A percentile compares a stretch with the other conserved stretches of the same genome.
phyloP scores from a whole-genome alignment of 495 filamentous ascomycete species.

The Zalerion maritima region DNA sequence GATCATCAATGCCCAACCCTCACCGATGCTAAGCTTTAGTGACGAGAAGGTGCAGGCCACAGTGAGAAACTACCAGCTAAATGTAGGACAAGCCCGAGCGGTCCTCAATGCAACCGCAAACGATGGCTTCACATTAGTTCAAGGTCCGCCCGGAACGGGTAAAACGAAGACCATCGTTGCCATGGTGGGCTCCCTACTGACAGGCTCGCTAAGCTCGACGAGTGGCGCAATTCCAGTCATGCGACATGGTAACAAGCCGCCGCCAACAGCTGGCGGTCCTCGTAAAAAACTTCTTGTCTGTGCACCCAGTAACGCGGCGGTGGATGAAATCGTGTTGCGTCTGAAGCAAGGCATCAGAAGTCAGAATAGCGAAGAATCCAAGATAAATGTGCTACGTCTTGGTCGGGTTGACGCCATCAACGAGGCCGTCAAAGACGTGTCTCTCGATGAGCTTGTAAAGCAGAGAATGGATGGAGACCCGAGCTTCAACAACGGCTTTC shows the following conservation, averaged over 20 bases:
- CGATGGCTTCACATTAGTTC: slow-evolving; percentile 89
- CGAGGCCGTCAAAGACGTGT: slow-evolving; percentile 75
- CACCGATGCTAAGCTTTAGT: slow-evolving; percentile 65
- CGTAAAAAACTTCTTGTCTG: slow-evolving; percentile 84
- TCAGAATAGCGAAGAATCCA: slow-evolving; percentile 49
- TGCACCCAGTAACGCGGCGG: slow-evolving; percentile 92
- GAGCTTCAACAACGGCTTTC: slow-evolving; percentile 35
- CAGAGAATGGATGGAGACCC: slow-evolving; percentile 42
- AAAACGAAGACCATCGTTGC: slow-evolving; percentile 98
- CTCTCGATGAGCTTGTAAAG: slow-evolving; percentile 81
- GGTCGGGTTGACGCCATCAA: slow-evolving; percentile 91
- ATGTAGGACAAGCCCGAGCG: slow-evolving; percentile 81
- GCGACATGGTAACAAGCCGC: slow-evolving; percentile 28
- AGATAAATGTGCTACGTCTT: slow-evolving; percentile 75
- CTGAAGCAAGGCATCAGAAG: slow-evolving; percentile 82
- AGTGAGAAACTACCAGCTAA: slow-evolving; percentile 65
- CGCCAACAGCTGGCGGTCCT: slow-evolving; percentile 12
- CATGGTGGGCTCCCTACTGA: slow-evolving; percentile 80
- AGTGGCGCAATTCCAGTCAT: slow-evolving; percentile 30
- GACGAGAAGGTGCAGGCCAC: slow-evolving; percentile 52
- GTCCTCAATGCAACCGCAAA: slow-evolving; percentile 84
- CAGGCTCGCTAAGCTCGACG: slow-evolving; percentile 35
- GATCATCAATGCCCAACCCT: slow-evolving; percentile 74
- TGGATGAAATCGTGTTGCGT: slow-evolving; percentile 89
- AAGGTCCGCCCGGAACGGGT: slow-evolving; percentile 90